phyloP scores from a whole-genome alignment of 129 eudicot species.

The Centella asiatica region DNA sequence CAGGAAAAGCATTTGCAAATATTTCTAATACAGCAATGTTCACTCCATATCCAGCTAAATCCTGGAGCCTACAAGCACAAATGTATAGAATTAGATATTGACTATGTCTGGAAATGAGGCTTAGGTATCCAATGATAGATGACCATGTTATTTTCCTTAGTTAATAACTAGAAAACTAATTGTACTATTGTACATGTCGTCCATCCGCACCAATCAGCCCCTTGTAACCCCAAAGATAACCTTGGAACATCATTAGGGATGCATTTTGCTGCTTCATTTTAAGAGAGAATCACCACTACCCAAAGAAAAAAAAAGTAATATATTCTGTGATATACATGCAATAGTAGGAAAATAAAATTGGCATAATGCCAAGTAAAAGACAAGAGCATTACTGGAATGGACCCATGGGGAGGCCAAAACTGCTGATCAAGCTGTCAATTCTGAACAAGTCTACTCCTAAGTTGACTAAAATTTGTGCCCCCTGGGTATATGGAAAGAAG shows the following conservation, averaged over 20 bases:
- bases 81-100: background rate
- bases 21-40: constrained; percentile 65
- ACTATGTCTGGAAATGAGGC: too few relatives aligned
- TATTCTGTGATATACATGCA: background rate
- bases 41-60: constrained; percentile 94
- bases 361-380: constrained; percentile 5
- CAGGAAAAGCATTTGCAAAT: constrained; percentile 58
- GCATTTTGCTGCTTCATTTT: too few relatives aligned
- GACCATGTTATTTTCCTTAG: too few relatives aligned
- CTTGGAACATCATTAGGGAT: too few relatives aligned
- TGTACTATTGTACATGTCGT: too few relatives aligned
- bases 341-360: background rate
- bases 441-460: constrained; percentile 90
- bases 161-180: too few relatives aligned
- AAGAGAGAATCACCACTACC: too few relatives aligned
- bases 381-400: constrained; percentile 82
- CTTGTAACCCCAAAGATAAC: background rate
- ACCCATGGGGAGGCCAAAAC: constrained; percentile 93
- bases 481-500: constrained; percentile 80
- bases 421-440: constrained; percentile 64
- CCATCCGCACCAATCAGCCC: too few relatives aligned
- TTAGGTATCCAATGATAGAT: too few relatives aligned
- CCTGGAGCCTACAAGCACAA: constrained; percentile 65
- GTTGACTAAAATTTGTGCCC: constrained; percentile 69
- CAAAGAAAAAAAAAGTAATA: too few relatives aligned